phyloP scores from a whole-genome alignment of 1,284 basidiomycete genomes.

The Marasmius tenuissimus region DNA sequence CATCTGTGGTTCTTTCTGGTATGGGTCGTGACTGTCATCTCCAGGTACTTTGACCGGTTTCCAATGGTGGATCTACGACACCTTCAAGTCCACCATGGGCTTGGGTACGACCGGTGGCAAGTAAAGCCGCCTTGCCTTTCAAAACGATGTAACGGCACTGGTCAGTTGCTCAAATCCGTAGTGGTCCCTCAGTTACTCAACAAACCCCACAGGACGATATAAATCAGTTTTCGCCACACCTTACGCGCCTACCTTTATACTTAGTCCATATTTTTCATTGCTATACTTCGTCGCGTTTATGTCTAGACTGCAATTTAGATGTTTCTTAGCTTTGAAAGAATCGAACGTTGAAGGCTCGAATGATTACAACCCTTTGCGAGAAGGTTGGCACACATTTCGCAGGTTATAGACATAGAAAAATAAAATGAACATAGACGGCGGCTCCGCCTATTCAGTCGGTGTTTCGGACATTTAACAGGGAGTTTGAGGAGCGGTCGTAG shows the following conservation, averaged over 20 bases:
- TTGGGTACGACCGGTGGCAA: conserved; percentile 84
- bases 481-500: too few relatives aligned
- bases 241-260: not conserved
- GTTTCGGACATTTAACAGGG: too few relatives aligned
- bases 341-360: too few relatives aligned
- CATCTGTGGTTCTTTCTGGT: not conserved
- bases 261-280: not conserved
- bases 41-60: conserved; percentile 73
- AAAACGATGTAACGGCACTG: not conserved
- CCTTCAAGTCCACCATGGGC: conserved; percentile 79
- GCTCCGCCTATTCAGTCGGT: too few relatives aligned
- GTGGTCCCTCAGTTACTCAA: not conserved
- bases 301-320: too few relatives aligned
- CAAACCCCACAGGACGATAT: not conserved
- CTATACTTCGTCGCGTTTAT: too few relatives aligned
- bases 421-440: too few relatives aligned
- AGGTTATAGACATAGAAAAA: too few relatives aligned
- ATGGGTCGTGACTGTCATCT: not conserved
- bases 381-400: too few relatives aligned
- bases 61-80: conserved; percentile 90
- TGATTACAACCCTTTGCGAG: too few relatives aligned
- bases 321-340: too few relatives aligned
- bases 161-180: not conserved
- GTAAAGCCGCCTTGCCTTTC: conserved; percentile 38
- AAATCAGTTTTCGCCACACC: not conserved